Conservation (phyloP, 345 rosid genomes). For the Chamaenerion angustifolium region DNA sequence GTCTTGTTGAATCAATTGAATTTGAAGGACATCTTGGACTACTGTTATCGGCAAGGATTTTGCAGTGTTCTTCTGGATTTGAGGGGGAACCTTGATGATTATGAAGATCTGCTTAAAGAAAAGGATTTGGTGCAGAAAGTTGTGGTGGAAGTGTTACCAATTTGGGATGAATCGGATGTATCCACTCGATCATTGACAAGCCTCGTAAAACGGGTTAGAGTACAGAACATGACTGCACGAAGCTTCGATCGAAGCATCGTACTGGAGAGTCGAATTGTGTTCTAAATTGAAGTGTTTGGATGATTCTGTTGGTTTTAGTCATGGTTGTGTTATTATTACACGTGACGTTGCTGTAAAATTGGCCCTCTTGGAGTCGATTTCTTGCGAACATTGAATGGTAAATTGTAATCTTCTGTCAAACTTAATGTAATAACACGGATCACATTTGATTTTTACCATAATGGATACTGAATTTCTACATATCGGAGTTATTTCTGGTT, state of each 20-base stretch:
- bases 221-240: constrained; percentile 32
- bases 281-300: too few species aligned
- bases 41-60: constrained; percentile 35
- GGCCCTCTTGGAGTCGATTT: too few species aligned
- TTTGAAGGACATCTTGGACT: constrained; percentile 34
- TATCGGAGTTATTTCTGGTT: neutral
- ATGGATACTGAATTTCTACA: too few species aligned
- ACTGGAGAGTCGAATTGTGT: constrained; percentile 30
- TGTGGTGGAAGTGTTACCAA: constrained; percentile 46
- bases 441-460: too few species aligned
- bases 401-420: too few species aligned
- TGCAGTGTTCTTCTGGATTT: constrained; percentile 55
- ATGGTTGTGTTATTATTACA: too few species aligned
- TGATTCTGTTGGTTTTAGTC: too few species aligned
- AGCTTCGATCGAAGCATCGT: constrained; percentile 28
- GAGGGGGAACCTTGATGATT: constrained; percentile 32
- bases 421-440: too few species aligned
- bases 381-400: too few species aligned
- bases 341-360: too few species aligned
- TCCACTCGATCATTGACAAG: constrained; percentile 2
- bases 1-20: constrained; percentile 30
- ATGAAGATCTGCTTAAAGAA: constrained; percentile 40
- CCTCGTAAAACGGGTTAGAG: constrained; percentile 21
- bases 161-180: constrained; percentile 25
- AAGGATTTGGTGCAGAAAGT: constrained; percentile 42